Evolutionary conservation across 306 rosid species (phyloP), one percentile per base, ranked within the genome.

Genomic region (Quercus bicolor): DNA sequence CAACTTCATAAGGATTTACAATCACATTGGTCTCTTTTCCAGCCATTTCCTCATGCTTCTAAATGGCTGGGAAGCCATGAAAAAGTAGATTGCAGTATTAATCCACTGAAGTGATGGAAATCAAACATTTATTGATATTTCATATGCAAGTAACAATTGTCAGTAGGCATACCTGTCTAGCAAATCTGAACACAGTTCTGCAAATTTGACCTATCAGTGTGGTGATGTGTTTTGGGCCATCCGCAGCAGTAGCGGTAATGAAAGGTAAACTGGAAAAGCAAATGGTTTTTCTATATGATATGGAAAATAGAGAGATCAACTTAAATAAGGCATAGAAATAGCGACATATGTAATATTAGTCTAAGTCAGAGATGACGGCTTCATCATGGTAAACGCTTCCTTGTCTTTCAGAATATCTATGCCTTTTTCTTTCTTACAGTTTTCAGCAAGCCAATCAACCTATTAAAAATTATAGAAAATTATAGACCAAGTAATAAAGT

Each of bases 361-460:
- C 77, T 95, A 98, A 21, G 97, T 91, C 85, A 92, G 82, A 23
- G 98, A 85, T 54, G 98, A 95, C 28, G 92, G 77, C 91, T 95
- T 97, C 95, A 95, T 95, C 80, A n/a, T n/a, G n/a, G n/a, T n/a
- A n/a, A 92, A 92, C 0, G 97, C 98, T 73, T 95, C 92, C 79
- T 29, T 29, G 33, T 29, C 33, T 29, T 3, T 29, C 89, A 91
- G 72, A 71, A 92, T 91, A n/a, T n/a, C n/a, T n/a, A n/a, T n/a
- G n/a, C n/a, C n/a, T n/a, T n/a, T n/a, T n/a, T n/a, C n/a, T n/a
- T n/a, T n/a, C n/a, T n/a, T n/a, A n/a, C n/a, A n/a, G n/a, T n/a
- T n/a, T n/a, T n/a, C n/a, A n/a, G n/a, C n/a, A n/a, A n/a, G n/a
- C n/a, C n/a, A n/a, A n/a, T n/a, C n/a, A n/a, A n/a, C n/a, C n/a